These are phyloP conservation scores for Gossypium rotundifolium DNA, from an alignment of 345 rosid species.

Conservation along the genomic window DNA sequence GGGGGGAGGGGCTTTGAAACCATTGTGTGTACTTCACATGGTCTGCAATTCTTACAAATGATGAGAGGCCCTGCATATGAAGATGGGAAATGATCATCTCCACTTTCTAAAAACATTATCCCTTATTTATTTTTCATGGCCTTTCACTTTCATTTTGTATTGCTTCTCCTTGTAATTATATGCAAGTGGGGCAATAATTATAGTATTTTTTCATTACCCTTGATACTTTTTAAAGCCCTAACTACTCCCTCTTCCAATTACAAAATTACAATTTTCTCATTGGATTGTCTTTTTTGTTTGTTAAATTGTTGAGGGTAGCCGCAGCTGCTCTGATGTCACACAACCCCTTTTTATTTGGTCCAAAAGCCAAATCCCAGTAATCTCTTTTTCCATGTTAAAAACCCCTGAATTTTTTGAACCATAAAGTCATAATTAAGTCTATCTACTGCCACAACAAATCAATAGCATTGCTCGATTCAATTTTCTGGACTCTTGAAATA, in stretches of 20 bases:
- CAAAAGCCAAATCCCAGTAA: neutral
- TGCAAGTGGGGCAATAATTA: constrained; percentile 44
- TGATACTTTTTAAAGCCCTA: constrained; percentile 17
- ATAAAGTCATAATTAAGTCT: neutral
- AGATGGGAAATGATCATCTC: constrained; percentile 26
- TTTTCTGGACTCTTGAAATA: neutral
- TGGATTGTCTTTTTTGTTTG: constrained; percentile 11
- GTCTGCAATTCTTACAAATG: constrained; percentile 27
- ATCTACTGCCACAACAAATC: neutral
- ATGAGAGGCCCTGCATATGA: constrained; percentile 22
- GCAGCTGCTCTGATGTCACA: constrained; percentile 4
- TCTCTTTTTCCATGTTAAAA: neutral
- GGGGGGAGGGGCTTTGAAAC: neutral
- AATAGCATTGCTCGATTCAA: neutral
- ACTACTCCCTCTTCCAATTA: constrained; percentile 22
- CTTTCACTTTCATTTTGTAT: constrained; percentile 29
- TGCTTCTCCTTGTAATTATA: constrained; percentile 34
- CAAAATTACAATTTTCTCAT: constrained; percentile 12
- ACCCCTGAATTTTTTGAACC: neutral
- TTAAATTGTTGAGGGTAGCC: neutral
- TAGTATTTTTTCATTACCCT: constrained; percentile 17
- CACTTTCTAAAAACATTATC: constrained; percentile 5
- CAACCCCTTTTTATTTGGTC: constrained; percentile 1
- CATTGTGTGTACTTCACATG: constrained; percentile 32
- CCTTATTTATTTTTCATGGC: neutral